These are phyloP conservation scores for Boletus huronensis DNA, from an alignment of 768 basidiomycete species.

Conservation along the genomic window DNA sequence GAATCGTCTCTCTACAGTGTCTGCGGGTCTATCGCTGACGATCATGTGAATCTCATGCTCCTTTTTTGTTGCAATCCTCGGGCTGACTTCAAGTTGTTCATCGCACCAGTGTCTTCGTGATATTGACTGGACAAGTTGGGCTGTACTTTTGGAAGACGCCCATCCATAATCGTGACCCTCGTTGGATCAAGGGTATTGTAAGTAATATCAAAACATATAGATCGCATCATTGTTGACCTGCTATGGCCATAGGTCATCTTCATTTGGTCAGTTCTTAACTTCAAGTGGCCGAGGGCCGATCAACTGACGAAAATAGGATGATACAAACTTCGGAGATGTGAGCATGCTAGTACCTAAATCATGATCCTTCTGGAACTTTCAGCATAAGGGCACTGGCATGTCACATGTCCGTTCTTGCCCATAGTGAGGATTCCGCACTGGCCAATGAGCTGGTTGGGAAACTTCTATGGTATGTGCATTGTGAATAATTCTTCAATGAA, in stretches of 20 bases:
- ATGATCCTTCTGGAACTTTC: not conserved
- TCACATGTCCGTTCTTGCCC: constrained; percentile 7
- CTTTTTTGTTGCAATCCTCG: not conserved
- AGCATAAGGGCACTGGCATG: constrained; percentile 9
- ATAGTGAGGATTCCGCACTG: not conserved
- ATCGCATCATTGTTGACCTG: not conserved
- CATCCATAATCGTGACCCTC: constrained; percentile 14
- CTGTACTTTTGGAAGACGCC: constrained; percentile 20
- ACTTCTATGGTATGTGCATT: constrained; percentile 15
- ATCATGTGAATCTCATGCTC: constrained; percentile 4
- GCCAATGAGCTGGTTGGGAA: not conserved
- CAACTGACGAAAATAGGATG: constrained; percentile 12
- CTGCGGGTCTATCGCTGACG: constrained; percentile 10
- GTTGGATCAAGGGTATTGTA: constrained; percentile 24
- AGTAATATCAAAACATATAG: not conserved
- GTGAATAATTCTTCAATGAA: not conserved
- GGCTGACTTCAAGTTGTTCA: no score
- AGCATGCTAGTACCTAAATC: not conserved
- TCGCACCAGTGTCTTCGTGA: constrained; percentile 13
- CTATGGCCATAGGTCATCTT: constrained; percentile 12
- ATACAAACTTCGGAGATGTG: constrained; percentile 18
- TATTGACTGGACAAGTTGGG: constrained; percentile 22
- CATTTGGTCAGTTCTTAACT: constrained; percentile 19
- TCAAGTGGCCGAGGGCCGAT: not conserved
- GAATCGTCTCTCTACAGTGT: constrained; percentile 7